These are phyloP conservation scores for Picochlorum sp. DNA, from an alignment of 139 green algal species.

Conservation along the genomic window DNA sequence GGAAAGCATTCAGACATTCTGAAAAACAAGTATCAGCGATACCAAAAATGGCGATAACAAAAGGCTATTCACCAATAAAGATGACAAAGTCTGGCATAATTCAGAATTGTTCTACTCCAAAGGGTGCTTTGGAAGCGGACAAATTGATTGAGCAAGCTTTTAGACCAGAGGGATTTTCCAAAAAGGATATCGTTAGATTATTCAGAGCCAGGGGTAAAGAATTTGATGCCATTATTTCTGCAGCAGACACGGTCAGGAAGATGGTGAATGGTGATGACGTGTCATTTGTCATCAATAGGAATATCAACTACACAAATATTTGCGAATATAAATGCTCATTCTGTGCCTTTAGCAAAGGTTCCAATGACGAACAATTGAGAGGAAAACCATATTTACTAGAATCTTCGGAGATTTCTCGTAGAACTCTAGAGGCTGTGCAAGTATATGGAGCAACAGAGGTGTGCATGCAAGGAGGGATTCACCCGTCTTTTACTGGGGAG, in stretches of 20 bases:
- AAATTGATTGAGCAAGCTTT: background rate
- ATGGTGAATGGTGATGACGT: conserved; percentile 53
- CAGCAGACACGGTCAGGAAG: conserved; percentile 53
- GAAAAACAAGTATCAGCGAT: background rate
- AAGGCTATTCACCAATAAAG: background rate
- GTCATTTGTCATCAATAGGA: conserved; percentile 70
- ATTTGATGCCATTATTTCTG: conserved; percentile 41
- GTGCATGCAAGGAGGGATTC: conserved; percentile 79
- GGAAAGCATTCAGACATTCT: background rate
- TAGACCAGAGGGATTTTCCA: background rate
- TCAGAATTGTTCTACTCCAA: background rate
- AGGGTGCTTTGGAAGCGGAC: background rate
- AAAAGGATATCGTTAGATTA: conserved; percentile 48
- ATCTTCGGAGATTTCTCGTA: conserved; percentile 53
- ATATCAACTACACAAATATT: conserved; percentile 88
- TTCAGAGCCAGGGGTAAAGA: conserved; percentile 55
- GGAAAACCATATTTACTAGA: conserved; percentile 67
- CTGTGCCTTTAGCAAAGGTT: conserved; percentile 62
- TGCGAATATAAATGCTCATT: conserved; percentile 53
- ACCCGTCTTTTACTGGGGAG: conserved; percentile 71
- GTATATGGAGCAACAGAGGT: conserved; percentile 71
- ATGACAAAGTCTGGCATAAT: background rate
- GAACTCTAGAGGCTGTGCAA: conserved; percentile 69
- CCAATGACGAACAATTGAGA: conserved; percentile 45
- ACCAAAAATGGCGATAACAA: background rate